Conservation (phyloP, 148 eudicot species). For the Euryodendron excelsum region DNA sequence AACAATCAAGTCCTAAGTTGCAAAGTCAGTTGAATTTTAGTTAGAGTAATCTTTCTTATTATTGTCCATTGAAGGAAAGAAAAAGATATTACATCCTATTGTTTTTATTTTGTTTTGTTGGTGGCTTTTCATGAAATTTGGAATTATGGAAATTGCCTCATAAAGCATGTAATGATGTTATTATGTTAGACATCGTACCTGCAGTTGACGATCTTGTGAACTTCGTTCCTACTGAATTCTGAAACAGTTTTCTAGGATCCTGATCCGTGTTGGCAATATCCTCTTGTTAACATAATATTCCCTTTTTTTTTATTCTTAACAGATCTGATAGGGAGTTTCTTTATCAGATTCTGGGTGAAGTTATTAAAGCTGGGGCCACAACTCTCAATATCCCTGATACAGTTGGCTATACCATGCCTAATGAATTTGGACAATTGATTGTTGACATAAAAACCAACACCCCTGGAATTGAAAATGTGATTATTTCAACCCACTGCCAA, state of each 20-base stretch:
- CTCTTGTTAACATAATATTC: not conserved
- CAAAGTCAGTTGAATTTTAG: not conserved
- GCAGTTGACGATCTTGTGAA: not conserved
- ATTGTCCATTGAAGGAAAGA: not conserved
- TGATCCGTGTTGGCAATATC: not conserved
- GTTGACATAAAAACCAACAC: slow-evolving; percentile 90
- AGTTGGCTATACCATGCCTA: slow-evolving; percentile 73
- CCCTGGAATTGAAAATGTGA: slow-evolving; percentile 84
- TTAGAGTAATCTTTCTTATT: not conserved
- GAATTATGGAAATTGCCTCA: not conserved
- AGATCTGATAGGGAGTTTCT: slow-evolving; percentile 92
- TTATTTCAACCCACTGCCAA: slow-evolving; percentile 93
- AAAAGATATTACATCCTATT: not conserved
- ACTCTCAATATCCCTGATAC: slow-evolving; percentile 94
- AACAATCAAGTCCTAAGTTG: not conserved
- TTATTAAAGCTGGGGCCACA: slow-evolving; percentile 92
- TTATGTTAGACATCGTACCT: not conserved
- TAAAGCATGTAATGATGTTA: not conserved
- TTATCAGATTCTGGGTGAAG: slow-evolving; percentile 83
- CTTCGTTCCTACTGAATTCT: slow-evolving; percentile 1
- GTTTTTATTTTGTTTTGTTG: not conserved
- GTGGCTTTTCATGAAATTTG: not conserved
- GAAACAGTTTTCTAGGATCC: not conserved
- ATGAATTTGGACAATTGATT: slow-evolving; percentile 84
- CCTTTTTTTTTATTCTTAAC: slow-evolving; percentile 19